Conservation (phyloP, 2,329 filamentous ascomycete genomes). For the Phaeoacremonium minimum region DNA sequence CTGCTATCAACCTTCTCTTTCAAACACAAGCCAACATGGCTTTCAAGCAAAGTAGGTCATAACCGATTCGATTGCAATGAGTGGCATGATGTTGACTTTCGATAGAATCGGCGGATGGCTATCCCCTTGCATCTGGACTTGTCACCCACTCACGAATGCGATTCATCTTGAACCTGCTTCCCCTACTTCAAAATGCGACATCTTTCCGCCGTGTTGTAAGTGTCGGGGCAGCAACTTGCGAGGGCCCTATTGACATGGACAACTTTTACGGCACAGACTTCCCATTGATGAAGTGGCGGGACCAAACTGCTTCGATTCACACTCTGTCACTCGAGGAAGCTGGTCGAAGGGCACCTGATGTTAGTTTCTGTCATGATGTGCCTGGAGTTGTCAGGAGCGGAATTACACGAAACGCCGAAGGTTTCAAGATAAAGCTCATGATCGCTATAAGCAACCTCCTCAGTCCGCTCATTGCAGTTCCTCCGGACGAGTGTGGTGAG, state of each 20-base stretch:
- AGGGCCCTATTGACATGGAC: slow-evolving; percentile 2
- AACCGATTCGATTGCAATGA: not conserved
- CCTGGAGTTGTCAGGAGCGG: slow-evolving; percentile 14
- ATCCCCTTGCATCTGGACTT: slow-evolving; percentile 11
- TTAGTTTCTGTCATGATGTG: slow-evolving; percentile 11
- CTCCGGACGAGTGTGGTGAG: slow-evolving; percentile 23
- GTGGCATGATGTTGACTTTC: not conserved
- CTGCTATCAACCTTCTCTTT: slow-evolving; percentile 44
- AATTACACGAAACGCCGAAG: slow-evolving; percentile 12
- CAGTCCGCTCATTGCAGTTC: slow-evolving; percentile 6
- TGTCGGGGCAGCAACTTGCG: slow-evolving; percentile 2
- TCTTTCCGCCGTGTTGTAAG: slow-evolving; percentile 17
- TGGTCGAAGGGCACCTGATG: slow-evolving; percentile 10
- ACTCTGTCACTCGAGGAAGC: slow-evolving; percentile 10
- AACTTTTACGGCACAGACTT: slow-evolving; percentile 9
- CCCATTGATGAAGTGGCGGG: slow-evolving; percentile 5
- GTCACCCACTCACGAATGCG: slow-evolving; percentile 26
- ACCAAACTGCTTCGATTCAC: slow-evolving; percentile 9
- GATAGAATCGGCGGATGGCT: slow-evolving; percentile 3
- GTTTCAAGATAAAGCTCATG: slow-evolving; percentile 11
- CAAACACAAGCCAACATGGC: slow-evolving; percentile 31
- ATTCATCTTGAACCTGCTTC: slow-evolving; percentile 29
- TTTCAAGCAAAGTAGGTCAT: slow-evolving; percentile 2
- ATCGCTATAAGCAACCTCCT: slow-evolving; percentile 2
- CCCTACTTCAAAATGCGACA: slow-evolving; percentile 19